Evolutionary conservation across 768 basidiomycete genomes (phyloP).

Genomic region (Boletus sensibilis): DNA sequence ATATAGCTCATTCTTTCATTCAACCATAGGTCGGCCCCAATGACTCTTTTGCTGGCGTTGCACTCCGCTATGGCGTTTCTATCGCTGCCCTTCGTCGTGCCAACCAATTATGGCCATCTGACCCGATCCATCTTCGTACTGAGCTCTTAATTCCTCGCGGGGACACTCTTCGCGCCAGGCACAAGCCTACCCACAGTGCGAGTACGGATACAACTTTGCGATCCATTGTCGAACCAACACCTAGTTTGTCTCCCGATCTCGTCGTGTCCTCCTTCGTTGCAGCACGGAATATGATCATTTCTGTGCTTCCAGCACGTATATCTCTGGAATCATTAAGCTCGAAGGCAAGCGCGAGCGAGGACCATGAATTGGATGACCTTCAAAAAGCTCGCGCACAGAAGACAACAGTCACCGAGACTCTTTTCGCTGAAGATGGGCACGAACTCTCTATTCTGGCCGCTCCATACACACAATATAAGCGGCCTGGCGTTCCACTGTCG

Average conservation of each 20-base stretch:
- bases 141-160: slow-evolving; percentile 70
- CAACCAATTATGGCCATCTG: slow-evolving; percentile 93
- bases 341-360: slow-evolving; percentile 27
- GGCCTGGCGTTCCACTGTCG: neutral
- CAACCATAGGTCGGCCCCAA: slow-evolving; percentile 56
- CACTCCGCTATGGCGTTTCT: slow-evolving; percentile 85
- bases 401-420: neutral
- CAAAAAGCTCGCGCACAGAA: neutral
- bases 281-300: slow-evolving; percentile 23
- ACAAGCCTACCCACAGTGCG: neutral
- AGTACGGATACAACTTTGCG: neutral
- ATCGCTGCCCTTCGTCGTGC: slow-evolving; percentile 79
- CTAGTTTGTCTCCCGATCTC: slow-evolving; percentile 5
- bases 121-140: slow-evolving; percentile 85
- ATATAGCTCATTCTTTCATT: neutral
- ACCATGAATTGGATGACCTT: slow-evolving; percentile 29
- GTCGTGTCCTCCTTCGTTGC: slow-evolving; percentile 19
- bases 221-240: neutral
- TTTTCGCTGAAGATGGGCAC: slow-evolving; percentile 4
- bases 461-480: neutral
- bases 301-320: slow-evolving; percentile 28
- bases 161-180: slow-evolving; percentile 3
- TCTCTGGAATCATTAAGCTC: slow-evolving; percentile 33
- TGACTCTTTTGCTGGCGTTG: slow-evolving; percentile 85
- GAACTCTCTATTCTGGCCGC: slow-evolving; percentile 17